Evolutionary conservation across 2,329 filamentous ascomycete species (phyloP).

Genomic region (Xylaria arbuscula): DNA sequence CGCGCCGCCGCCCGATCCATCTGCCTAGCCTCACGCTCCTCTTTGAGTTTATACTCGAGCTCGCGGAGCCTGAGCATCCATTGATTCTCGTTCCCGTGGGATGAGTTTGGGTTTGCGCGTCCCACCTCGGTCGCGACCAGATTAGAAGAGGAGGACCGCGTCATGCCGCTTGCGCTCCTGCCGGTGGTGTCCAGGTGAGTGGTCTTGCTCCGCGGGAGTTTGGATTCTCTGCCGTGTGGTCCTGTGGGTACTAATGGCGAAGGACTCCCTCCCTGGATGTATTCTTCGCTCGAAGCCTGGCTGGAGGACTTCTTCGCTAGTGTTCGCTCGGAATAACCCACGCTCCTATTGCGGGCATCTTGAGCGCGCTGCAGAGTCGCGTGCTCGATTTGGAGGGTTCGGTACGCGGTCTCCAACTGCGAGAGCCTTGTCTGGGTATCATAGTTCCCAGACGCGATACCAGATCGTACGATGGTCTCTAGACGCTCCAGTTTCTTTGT

Average conservation of each 20-base stretch:
- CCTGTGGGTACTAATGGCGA: conserved; percentile 67
- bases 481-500: conserved; percentile 88
- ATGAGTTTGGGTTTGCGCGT: conserved; percentile 40
- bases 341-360: conserved; percentile 64
- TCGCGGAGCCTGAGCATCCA: conserved; percentile 90
- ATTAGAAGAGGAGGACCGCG: conserved; percentile 46
- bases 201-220: conserved; percentile 54
- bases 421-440: conserved; percentile 59
- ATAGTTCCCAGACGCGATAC: conserved; percentile 62
- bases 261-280: conserved; percentile 58
- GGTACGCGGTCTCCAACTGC: conserved; percentile 70
- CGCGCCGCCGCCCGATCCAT: conserved; percentile 86
- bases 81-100: conserved; percentile 63
- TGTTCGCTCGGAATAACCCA: conserved; percentile 43
- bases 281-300: conserved; percentile 51
- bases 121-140: conserved; percentile 41
- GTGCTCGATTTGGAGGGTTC: conserved; percentile 72
- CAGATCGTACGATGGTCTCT: conserved; percentile 80
- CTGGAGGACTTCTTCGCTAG: conserved; percentile 57
- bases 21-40: conserved; percentile 86
- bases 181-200: conserved; percentile 48
- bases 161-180: conserved; percentile 44
- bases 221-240: conserved; percentile 52
- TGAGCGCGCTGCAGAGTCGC: conserved; percentile 74
- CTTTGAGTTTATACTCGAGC: conserved; percentile 87